Percentiles rank a stretch among this genome's conserved stretches.
phyloP scores from a whole-genome alignment of 768 basidiomycete species.

The Thelephora aurantiotincta region DNA sequence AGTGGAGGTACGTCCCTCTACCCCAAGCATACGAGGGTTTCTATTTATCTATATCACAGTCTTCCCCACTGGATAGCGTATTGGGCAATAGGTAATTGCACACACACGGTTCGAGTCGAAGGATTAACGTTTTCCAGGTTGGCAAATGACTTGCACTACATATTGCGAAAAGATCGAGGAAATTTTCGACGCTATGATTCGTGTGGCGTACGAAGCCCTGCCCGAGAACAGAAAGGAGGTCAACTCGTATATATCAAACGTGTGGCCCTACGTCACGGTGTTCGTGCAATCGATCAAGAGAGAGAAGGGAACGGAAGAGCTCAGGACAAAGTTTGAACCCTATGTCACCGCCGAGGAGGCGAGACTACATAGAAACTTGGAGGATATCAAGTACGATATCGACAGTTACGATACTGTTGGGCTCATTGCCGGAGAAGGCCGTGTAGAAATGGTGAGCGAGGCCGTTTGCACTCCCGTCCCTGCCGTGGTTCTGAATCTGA shows the following conservation, averaged over 20 bases:
- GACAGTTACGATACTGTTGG: conserved; percentile 16
- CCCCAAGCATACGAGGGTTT: conserved; percentile 10
- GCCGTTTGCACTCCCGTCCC: neutral
- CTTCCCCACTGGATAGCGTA: conserved; percentile 19
- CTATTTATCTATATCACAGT: conserved; percentile 4
- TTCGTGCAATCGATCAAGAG: neutral
- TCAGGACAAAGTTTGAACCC: conserved; percentile 8
- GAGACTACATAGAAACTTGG: conserved; percentile 12
- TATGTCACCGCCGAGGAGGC: conserved; percentile 14
- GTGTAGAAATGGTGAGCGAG: conserved; percentile 15
- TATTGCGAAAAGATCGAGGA: conserved; percentile 7
- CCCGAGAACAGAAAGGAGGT: conserved; percentile 16
- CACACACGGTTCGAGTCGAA: conserved; percentile 10
- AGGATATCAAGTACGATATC: conserved; percentile 14
- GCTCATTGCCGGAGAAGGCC: conserved; percentile 13
- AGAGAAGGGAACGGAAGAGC: neutral
- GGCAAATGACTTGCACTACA: conserved; percentile 9
- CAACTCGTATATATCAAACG: conserved; percentile 9
- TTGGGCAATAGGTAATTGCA: conserved; percentile 18
- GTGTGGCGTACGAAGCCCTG: conserved; percentile 1
- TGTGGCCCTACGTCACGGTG: neutral
- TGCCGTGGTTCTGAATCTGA: conserved; percentile 1
- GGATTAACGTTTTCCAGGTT: conserved; percentile 15
- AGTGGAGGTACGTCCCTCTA: conserved; percentile 30
- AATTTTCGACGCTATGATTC: conserved; percentile 8